These are phyloP conservation scores for Geranomyces michiganensis DNA, from an alignment of 192 early-diverging fungal species.

Conservation along the genomic window DNA sequence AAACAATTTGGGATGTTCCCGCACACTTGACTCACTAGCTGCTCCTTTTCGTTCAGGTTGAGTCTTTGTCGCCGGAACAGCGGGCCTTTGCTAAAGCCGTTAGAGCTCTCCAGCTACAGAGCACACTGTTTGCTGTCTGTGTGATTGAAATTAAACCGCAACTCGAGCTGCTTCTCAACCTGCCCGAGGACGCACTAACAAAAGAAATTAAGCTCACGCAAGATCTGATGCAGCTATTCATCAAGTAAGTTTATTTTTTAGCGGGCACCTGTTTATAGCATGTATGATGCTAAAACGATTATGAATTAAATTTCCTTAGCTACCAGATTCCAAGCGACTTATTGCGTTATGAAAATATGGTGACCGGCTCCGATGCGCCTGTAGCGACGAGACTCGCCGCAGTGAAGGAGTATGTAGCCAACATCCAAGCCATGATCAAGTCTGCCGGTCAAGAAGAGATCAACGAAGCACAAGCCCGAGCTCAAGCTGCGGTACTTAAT, in stretches of 20 bases:
- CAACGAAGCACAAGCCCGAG: conserved; percentile 1
- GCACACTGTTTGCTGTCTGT: conserved; percentile 33
- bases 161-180: conserved; percentile 38
- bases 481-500: background rate
- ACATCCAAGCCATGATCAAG: conserved; percentile 26
- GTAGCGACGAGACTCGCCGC: conserved; percentile 2
- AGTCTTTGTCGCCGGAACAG: conserved; percentile 39
- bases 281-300: no score
- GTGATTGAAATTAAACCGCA: conserved; percentile 44
- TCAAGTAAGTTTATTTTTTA: conserved; percentile 21
- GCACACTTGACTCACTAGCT: no score
- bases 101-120: conserved; percentile 29
- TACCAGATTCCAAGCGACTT: conserved; percentile 40
- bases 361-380: background rate
- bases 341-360: conserved; percentile 17
- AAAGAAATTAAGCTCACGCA: conserved; percentile 44
- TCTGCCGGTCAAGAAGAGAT: conserved; percentile 16
- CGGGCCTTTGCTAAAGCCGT: conserved; percentile 40
- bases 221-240: conserved; percentile 40
- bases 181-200: conserved; percentile 34
- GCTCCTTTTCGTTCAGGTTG: background rate
- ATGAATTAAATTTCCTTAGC: background rate
- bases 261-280: no score
- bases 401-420: conserved; percentile 22
- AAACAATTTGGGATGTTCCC: no score